A percentile compares a stretch with the other conserved stretches of the same genome.
Evolutionary conservation across 2,329 filamentous ascomycete genomes (phyloP).

Genomic region (Emericellopsis cladophorae): DNA sequence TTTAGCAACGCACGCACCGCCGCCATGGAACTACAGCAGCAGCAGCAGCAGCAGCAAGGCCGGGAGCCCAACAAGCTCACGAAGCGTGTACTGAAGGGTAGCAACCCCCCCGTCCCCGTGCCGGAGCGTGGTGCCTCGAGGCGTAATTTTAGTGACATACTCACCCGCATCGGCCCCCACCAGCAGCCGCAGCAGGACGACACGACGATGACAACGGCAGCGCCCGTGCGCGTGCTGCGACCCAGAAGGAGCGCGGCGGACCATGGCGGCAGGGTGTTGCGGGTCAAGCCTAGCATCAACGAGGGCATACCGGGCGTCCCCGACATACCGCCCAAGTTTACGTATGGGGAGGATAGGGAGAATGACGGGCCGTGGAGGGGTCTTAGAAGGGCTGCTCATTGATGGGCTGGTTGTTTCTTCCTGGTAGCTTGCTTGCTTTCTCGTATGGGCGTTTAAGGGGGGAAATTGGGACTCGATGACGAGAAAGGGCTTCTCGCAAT

Average conservation of each 20-base stretch:
- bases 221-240: conserved; percentile 12
- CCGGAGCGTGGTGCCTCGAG: conserved; percentile 4
- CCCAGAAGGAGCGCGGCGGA: conserved; percentile 10
- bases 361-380: conserved; percentile 17
- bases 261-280: conserved; percentile 13
- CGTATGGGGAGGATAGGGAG: conserved; percentile 19
- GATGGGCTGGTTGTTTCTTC: too few species aligned
- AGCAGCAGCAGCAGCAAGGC: conserved; percentile 2
- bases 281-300: conserved; percentile 31
- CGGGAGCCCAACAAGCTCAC: conserved; percentile 11
- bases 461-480: too few species aligned
- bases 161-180: conserved; percentile 5
- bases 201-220: conserved; percentile 5
- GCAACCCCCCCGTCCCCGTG: conserved; percentile 1
- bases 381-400: conserved; percentile 7
- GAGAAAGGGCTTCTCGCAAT: neutral
- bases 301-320: conserved; percentile 32
- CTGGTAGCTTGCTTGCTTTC: too few species aligned
- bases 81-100: conserved; percentile 9
- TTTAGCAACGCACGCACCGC: conserved; percentile 5
- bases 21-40: neutral
- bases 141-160: conserved; percentile 7
- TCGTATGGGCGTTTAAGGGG: too few species aligned
- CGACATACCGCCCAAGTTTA: conserved; percentile 28
- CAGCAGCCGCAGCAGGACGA: conserved; percentile 8